These are phyloP conservation scores for Phytomonas sp. DNA, from an alignment of 208 protist species.

Conservation along the genomic window DNA sequence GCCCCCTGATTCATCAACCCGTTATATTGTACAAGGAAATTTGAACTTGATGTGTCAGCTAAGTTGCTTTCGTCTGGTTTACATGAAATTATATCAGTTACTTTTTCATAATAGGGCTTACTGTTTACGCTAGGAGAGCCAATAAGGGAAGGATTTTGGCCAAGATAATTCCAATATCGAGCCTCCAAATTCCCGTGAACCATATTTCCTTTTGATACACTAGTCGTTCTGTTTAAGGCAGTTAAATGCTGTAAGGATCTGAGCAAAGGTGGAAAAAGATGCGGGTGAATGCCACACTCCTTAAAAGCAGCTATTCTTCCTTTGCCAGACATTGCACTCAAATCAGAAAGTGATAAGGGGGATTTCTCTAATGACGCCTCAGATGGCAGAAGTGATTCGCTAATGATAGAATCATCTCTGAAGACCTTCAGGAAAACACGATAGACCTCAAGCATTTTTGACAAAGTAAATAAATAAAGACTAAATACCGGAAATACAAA, in stretches of 20 bases:
- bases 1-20: conserved; percentile 88
- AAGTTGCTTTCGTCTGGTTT: conserved; percentile 9
- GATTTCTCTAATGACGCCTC: conserved; percentile 54
- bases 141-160: conserved; percentile 33
- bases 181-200: conserved; percentile 70
- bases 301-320: conserved; percentile 58
- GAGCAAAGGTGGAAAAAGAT: conserved; percentile 70
- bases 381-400: conserved; percentile 47
- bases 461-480: background rate
- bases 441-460: conserved; percentile 57
- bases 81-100: background rate
- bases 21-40: conserved; percentile 38
- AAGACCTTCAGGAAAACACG: conserved; percentile 71
- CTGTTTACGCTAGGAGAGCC: conserved; percentile 60
- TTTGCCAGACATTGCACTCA: conserved; percentile 66
- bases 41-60: conserved; percentile 11
- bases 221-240: conserved; percentile 32
- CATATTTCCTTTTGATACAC: conserved; percentile 46
- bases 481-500: background rate
- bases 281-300: conserved; percentile 61
- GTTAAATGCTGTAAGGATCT: conserved; percentile 72
- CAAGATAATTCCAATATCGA: conserved; percentile 51
- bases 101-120: conserved; percentile 30
- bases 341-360: conserved; percentile 41
- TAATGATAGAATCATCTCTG: conserved; percentile 66